Evolutionary conservation across 202 grass and related monocot species (phyloP).

Genomic region (Carex sylvatica): DNA sequence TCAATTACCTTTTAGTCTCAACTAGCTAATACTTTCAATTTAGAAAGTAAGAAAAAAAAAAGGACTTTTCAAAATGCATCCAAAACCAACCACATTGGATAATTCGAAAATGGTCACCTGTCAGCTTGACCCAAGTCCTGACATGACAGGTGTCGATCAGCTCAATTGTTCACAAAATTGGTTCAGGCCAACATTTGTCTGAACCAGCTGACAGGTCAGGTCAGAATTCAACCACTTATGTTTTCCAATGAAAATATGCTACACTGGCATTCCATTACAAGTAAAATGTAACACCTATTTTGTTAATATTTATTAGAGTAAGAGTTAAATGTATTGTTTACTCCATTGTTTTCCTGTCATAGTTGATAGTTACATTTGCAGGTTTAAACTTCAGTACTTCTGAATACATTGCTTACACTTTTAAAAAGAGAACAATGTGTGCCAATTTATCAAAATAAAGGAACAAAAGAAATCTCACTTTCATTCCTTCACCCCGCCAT

Average conservation of each 20-base stretch:
- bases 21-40: background rate
- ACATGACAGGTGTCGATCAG: background rate
- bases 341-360: background rate
- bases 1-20: background rate
- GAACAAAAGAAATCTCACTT: slow-evolving; percentile 43
- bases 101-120: background rate
- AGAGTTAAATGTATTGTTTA: background rate
- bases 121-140: background rate
- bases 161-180: background rate
- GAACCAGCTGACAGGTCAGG: background rate
- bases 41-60: background rate
- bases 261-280: background rate
- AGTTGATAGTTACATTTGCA: background rate
- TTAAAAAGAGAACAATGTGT: background rate
- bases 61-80: background rate
- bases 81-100: background rate
- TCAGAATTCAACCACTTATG: background rate
- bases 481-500: slow-evolving; percentile 97
- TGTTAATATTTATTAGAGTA: background rate
- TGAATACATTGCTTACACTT: background rate
- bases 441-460: background rate
- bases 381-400: background rate
- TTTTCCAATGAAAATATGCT: background rate
- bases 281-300: background rate
- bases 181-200: background rate